Evolutionary conservation across 2,329 filamentous ascomycete species (phyloP).

Genomic region (Shiraia bambusicola): DNA sequence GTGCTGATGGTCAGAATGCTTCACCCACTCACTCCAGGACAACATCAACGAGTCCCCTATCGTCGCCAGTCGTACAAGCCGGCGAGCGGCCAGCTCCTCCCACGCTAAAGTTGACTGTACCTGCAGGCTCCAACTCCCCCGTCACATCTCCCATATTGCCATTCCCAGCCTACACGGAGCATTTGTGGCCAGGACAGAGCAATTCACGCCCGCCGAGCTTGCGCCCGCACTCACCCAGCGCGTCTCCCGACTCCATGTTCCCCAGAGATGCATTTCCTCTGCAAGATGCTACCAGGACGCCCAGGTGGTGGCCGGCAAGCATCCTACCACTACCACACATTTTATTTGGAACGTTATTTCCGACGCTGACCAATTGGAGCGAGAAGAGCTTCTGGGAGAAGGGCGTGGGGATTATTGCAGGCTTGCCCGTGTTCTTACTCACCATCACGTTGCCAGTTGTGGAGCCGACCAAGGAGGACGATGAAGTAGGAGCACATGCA

Average conservation of each 20-base stretch:
- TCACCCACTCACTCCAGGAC: conserved; percentile 20
- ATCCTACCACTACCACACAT: conserved; percentile 71
- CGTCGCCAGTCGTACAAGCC: conserved; percentile 31
- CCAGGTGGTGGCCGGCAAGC: conserved; percentile 80
- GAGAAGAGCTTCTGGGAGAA: conserved; percentile 85
- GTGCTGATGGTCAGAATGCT: conserved; percentile 29
- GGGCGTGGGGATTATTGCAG: conserved; percentile 75
- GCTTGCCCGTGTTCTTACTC: conserved; percentile 87
- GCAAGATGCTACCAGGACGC: conserved; percentile 44
- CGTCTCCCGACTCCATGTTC: conserved; percentile 54
- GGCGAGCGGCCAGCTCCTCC: conserved; percentile 29
- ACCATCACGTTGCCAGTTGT: conserved; percentile 91
- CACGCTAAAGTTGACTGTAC: conserved; percentile 47
- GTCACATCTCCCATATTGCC: conserved; percentile 56
- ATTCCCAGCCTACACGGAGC: conserved; percentile 69
- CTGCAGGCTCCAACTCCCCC: conserved; percentile 11
- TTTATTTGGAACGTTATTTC: conserved; percentile 76
- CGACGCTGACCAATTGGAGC: conserved; percentile 78
- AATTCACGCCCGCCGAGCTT: conserved; percentile 58
- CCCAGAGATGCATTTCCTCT: conserved; percentile 48
- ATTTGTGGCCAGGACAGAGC: conserved; percentile 42
- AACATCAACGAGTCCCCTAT: conserved; percentile 23
- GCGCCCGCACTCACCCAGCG: conserved; percentile 54
- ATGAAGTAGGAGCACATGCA: conserved; percentile 30
- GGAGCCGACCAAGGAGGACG: conserved; percentile 61